A percentile compares a stretch with the other conserved stretches of the same genome.
These are phyloP conservation scores for Penicillium macrosclerotiorum DNA, from an alignment of 495 filamentous ascomycete species.

Conservation along the genomic window DNA sequence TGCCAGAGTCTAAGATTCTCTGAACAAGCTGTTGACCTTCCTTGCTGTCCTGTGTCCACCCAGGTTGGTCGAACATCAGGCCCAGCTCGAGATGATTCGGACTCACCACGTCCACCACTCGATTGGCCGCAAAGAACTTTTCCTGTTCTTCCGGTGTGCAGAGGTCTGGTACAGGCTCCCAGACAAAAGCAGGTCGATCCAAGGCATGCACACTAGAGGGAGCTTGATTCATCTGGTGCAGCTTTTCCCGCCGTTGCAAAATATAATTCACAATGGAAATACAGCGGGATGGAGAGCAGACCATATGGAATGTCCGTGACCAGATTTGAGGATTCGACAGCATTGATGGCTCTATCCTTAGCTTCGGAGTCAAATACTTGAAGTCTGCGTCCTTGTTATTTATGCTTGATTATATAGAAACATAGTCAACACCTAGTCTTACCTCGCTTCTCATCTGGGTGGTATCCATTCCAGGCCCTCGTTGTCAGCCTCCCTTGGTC, in stretches of 20 bases:
- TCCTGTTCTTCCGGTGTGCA: conserved; percentile 75
- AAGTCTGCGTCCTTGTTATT: conserved; percentile 60
- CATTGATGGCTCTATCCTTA: conserved; percentile 64
- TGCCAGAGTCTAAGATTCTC: conserved; percentile 55
- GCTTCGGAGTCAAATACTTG: conserved; percentile 82
- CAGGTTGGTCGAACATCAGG: conserved; percentile 67
- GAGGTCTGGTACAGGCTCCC: conserved; percentile 92
- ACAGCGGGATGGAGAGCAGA: conserved; percentile 79
- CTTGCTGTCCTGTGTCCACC: conserved; percentile 46
- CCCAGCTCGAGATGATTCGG: conserved; percentile 87
- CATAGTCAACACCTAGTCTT: too few relatives aligned
- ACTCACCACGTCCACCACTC: conserved; percentile 78
- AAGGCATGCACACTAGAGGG: conserved; percentile 21
- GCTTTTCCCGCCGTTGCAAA: conserved; percentile 41
- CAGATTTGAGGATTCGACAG: conserved; percentile 58
- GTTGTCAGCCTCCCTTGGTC: conserved; percentile 73
- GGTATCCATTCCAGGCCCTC: conserved; percentile 88
- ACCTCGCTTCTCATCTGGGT: conserved; percentile 55
- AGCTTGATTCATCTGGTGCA: conserved; percentile 27
- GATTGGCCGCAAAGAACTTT: conserved; percentile 66
- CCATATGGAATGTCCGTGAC: conserved; percentile 80
- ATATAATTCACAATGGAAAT: conserved; percentile 67
- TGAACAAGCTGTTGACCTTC: conserved; percentile 51
- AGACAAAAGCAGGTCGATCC: conserved; percentile 71
- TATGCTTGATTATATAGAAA: too few relatives aligned